Evolutionary conservation across 1,284 basidiomycete species (phyloP).

Genomic region (Cryptococcus maquisensis): DNA sequence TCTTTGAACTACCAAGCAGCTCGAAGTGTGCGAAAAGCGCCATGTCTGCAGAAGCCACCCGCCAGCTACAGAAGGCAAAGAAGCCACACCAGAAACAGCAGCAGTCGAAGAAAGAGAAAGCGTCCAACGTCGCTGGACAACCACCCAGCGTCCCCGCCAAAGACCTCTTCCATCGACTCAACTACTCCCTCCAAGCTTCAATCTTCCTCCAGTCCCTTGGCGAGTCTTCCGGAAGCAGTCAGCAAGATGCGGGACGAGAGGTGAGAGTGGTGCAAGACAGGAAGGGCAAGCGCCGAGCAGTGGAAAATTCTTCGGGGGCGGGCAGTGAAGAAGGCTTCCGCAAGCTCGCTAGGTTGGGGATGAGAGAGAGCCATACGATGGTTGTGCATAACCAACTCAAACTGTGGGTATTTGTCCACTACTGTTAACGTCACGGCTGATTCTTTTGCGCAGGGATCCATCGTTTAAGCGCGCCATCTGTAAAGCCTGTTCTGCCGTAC

Average conservation of each 20-base stretch:
- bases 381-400: conserved; percentile 42
- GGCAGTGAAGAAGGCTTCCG: conserved; percentile 8
- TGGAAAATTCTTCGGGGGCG: conserved; percentile 4
- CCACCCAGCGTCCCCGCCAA: conserved; percentile 28
- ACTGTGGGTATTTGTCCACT: conserved; percentile 19
- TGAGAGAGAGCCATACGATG: conserved; percentile 31
- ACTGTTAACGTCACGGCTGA: not conserved
- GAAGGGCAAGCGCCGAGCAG: conserved; percentile 20
- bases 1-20: not conserved
- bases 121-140: not conserved
- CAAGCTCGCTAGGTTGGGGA: conserved; percentile 23
- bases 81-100: not conserved
- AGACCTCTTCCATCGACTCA: conserved; percentile 41
- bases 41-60: too few species aligned
- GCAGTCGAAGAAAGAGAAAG: not conserved
- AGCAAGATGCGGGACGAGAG: not conserved
- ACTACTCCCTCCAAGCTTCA: conserved; percentile 41
- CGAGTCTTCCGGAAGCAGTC: not conserved
- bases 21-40: not conserved
- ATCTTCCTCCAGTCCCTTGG: conserved; percentile 34
- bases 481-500: conserved; percentile 31
- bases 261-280: conserved; percentile 6
- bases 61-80: not conserved
- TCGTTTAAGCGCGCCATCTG: conserved; percentile 36
- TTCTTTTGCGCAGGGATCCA: conserved; percentile 29